Evolutionary conservation across 73 alveolate genomes (phyloP).

Genomic region (Uronychia binucleata): DNA sequence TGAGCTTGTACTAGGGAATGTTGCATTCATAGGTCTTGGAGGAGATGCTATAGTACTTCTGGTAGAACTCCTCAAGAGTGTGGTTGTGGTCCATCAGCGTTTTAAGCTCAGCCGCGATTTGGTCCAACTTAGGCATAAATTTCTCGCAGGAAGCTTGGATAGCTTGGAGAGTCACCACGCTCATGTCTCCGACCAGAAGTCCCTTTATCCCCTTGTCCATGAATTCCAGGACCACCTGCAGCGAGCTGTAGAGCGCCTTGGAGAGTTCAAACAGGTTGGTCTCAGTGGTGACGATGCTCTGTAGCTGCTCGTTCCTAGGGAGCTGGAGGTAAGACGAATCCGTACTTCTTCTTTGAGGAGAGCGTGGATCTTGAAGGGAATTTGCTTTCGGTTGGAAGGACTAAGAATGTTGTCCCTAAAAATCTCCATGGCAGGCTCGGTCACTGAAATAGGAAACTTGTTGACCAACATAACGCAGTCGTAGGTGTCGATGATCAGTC

Average conservation of each 20-base stretch:
- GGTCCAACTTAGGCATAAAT: neutral
- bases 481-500: neutral
- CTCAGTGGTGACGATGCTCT: neutral
- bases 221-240: slow-evolving; percentile 68
- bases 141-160: slow-evolving; percentile 28
- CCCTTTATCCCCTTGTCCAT: slow-evolving; percentile 86
- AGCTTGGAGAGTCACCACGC: slow-evolving; percentile 53
- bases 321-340: neutral
- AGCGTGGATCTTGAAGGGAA: neutral
- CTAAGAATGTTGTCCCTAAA: neutral
- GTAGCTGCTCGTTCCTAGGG: neutral
- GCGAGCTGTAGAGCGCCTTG: slow-evolving; percentile 46
- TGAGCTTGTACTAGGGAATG: slow-evolving; percentile 20
- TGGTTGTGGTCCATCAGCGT: slow-evolving; percentile 6
- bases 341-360: neutral
- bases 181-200: slow-evolving; percentile 79
- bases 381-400: neutral
- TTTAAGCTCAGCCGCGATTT: slow-evolving; percentile 14
- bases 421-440: neutral
- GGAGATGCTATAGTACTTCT: slow-evolving; percentile 13
- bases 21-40: neutral
- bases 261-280: neutral
- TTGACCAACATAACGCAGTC: neutral
- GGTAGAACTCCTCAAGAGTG: slow-evolving; percentile 5
- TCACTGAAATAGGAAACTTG: neutral